Base-by-base conservation (phyloP, 768 basidiomycete species). In the Gloeopeniophorella convolvens region DNA sequence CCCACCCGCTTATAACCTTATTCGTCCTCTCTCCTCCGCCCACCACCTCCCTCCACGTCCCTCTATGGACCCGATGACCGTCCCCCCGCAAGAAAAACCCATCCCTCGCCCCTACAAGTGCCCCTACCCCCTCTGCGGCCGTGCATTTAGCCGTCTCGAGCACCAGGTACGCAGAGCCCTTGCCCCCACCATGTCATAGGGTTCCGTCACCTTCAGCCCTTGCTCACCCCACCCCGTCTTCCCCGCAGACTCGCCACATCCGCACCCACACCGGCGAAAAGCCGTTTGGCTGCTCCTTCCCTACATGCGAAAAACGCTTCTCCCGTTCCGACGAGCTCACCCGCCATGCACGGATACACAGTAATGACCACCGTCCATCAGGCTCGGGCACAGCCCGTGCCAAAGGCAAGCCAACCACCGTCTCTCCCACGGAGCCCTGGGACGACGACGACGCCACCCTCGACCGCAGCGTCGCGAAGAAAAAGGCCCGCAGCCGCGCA, bases 251-350 rank as follows among this genome's bases (percentile, higher is more conserved):
- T 16, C 85, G 95, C 55, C 95, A 99, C 64, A 96, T 97, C 47
- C 86, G 95, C 52, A 99, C 94, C 0, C 95, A 99, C 67, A 99
- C 95, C 0, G 95, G 95, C 62, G 95, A 99, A 70, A 97, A 96
- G 60, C 95, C 95, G 2, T 97, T 97, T 61, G 77, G 80, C 18
- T 99, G 95, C 77, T 84, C 82, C 1, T 89, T 84, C 65, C 82
- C 89, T 3, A 80, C 83, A n/a, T 99, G 95, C 77, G 94, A 96
- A 68, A 99, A 98, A 67, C 86, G 93, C 5, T 99, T 99, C 68
- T 93, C 90, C 15, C 84, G 95, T 51, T 92, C 90, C n/a, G 95
- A 99, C 73, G 95, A 99, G 69, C 80, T 99, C 57, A 99, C 95
- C 24, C 79, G 95, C 50, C 95, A 99, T 63, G 86, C 89, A 0